Evolutionary conservation across 257 asterid genomes (phyloP).

Genomic region (Nyctanthes arbortristis): DNA sequence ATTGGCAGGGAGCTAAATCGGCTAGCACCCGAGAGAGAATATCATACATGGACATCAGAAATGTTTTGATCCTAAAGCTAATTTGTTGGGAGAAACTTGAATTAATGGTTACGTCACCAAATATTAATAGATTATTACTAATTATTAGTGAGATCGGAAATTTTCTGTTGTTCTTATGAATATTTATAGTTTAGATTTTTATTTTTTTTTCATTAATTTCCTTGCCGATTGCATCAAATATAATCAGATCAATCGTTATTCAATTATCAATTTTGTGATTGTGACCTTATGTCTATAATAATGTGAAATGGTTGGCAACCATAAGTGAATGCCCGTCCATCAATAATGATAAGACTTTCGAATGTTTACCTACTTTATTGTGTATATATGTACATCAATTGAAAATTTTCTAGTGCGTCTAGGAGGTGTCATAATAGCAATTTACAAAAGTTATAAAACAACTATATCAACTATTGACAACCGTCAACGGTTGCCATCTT

Average conservation of each 20-base stretch:
- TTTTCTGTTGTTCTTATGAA: background rate
- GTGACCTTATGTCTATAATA: too few relatives aligned
- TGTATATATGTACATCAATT: too few relatives aligned
- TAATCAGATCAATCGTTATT: background rate
- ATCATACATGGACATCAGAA: background rate
- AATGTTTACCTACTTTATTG: too few relatives aligned
- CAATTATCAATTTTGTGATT: too few relatives aligned
- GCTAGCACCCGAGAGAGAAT: background rate
- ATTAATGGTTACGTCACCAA: background rate
- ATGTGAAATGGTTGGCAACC: too few relatives aligned
- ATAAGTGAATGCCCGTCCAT: too few relatives aligned
- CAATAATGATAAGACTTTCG: too few relatives aligned
- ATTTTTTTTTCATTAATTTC: background rate
- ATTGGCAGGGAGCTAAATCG: background rate
- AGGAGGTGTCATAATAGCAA: too few relatives aligned
- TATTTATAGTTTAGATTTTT: background rate
- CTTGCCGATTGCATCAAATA: background rate
- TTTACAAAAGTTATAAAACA: too few relatives aligned
- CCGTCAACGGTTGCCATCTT: too few relatives aligned
- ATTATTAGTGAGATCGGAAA: background rate
- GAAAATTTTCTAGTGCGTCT: too few relatives aligned
- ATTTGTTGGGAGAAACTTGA: background rate
- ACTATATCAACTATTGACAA: too few relatives aligned
- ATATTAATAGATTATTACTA: background rate
- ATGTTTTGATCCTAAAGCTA: background rate